Evolutionary conservation across 805 yeast genomes (phyloP), one percentile per base, ranked within the genome.

Genomic region (Scheffersomyces amazonensis): DNA sequence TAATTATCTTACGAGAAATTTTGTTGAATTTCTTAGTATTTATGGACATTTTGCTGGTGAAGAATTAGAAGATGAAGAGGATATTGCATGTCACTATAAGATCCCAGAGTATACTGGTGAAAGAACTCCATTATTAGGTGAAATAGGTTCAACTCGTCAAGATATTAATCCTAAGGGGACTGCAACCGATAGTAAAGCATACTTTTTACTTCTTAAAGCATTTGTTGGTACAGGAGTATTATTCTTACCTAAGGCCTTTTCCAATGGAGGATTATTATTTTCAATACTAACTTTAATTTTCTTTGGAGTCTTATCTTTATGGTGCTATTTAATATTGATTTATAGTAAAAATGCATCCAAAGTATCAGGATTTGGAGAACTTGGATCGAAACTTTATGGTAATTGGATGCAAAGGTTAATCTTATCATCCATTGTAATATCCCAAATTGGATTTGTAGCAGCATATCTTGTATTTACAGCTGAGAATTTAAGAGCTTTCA

Each of bases 31-130:
- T 52, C 64, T 86, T 32, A 80, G 85, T 45, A 71, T 86, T 6
- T 86, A 86, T 58, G 95, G 95, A 5, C 91, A 86, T 64, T 86
- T 86, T 61, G 93, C 93, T 2, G 95, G 95, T 54, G 93, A 85
- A 59, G 78, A 81, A 28, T 71, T 85, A 37, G 91, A 83, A 50
- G 84, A 80, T 52, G 81, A 76, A 38, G 68, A 64, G 16, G 89
- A 80, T 52, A 68, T 64, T 54, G 76, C 77, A 1, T 76, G 80
- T 44, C 76, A 71, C 42, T 75, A 71, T 44, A 51, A 48, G 22
- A 48, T 47, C 12, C 58, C 61, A 1, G 49, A 37, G 11, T 40
- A 37, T 11, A 50, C 39, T 15, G 79, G 70, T 33, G 78, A 71
- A 32, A 66, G 63, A 17, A 51, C 64, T 2, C 69, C 70, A 7